Base-by-base conservation (phyloP, 2,329 filamentous ascomycete genomes). In the Fusarium sp. region DNA sequence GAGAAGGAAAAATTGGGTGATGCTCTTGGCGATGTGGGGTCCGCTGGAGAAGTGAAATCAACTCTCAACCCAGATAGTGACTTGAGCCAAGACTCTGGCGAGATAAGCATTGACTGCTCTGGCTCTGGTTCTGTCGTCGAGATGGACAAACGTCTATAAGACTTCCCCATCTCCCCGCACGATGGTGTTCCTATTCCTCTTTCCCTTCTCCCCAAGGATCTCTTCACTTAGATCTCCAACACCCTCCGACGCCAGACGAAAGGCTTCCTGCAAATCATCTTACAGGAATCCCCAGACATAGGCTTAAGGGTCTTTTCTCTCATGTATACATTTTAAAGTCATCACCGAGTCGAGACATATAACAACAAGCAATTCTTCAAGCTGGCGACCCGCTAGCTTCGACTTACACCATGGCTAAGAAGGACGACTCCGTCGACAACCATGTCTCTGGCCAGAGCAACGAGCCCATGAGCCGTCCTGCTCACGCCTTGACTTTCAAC, bases 401-500 rank as follows among this genome's bases (percentile, higher is more conserved):
- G 46, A 71, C 56, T 39, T 53, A 31, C 14, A 71, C 27, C 65
- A 75, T 75, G 73, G 73, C 65, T 63, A 72, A 73, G 36, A 60
- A 75, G 68, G 73, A 74, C 42, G 64, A 75, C 47, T 52, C 65
- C 35, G 62, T 71, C 29, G 62, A 49, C 38, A 70, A 58, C 39
- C 79, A 80, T 59, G 73, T 81, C 68, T 81, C 79, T 53, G 80
- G 79, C 11, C 80, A 81, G 68, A 79, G 77, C 55, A 82, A 81
- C 54, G 60, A 69, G 17, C 78, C 78, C 11, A 82, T 92, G 57
- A 86, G 86, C 14, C 80, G 83, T 53, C 89, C 90, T 14, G 89
- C 90, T 33, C 90, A 92, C 74, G 82, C 86, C 52, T 83, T 92
- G 47, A 76, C 82, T 29, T 83, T 81, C 72, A 79, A 84, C 20